Evolutionary conservation across 2,329 filamentous ascomycete genomes (phyloP), one percentile per base, ranked within the genome.

Genomic region (Harringtonia aguacate): DNA sequence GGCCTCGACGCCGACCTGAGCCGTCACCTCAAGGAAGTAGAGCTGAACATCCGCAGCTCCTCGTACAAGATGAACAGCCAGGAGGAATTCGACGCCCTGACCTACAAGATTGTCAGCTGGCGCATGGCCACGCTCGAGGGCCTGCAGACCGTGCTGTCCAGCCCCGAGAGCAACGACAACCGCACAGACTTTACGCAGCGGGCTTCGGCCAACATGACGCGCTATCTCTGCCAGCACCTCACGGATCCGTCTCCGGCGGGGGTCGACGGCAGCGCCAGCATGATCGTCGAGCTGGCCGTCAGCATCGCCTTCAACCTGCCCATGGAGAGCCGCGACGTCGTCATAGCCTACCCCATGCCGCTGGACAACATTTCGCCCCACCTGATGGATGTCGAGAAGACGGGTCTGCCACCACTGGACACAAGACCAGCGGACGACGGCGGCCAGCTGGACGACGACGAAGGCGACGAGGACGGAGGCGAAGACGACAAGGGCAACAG

Each of bases 121-220:
- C 80, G 92, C 47, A 79, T 97, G 64, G 81, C 90, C 4, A 98
- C 92, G 3, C 70, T 97, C 15, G 92, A 98, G 56, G 92, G 90
- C n/a, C 70, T 98, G 17, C 75, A 81, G 50, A 79, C 84, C 42
- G 62, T 75, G 30, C 71, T 97, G 17, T 72, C 75, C 45, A 78
- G 81, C 4, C 67, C 77, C 1, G 72, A 81, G 44, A 81, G 79
- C 36, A 70, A 71, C 13, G 75, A 84, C 12, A 75, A 88, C 61
- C 79, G 81, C 27, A 64, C 73, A 8, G 69, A 77, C 43, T 77
- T 95, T 46, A 86, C 82, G 24, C 77, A 79, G 44, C 75, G 77
- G 55, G 73, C 86, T 14, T 84, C 86, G 10, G 69, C 69, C 39
- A 79, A 79, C 51, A 69, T 90, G 45, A 81, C 80, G 3, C 77